Evolutionary conservation across 2,329 filamentous ascomycete species (phyloP), one percentile per base, ranked within the genome.

Genomic region (Ustulina deusta): DNA sequence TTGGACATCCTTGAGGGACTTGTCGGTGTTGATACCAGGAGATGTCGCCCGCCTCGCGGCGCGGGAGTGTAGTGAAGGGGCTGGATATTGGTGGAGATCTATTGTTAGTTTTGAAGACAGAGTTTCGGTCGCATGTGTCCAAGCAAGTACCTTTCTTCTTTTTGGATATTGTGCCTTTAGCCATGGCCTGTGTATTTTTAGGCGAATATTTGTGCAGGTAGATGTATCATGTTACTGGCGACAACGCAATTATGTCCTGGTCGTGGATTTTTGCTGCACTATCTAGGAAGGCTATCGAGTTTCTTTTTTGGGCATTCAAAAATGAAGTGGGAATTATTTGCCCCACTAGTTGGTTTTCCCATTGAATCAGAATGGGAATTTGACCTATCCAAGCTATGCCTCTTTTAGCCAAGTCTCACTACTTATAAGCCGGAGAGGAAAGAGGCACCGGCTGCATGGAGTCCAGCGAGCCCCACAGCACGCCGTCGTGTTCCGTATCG

Each of bases 1-100:
- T 68, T 84, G 81, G 66, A 86, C 79, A 42, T 87, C 81, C 76
- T 91, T 91, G 25, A 92, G 83, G 6, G 90, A 91, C 80, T 92
- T 92, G 83, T 93, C 90, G 49, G 87, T 87, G 80, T 92, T 82
- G 79, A 93, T 89, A 74, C 89, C 84, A 29, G 91, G 90, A 3
- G 90, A 91, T 17, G 88, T 88, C 54, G 89, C 91, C 71, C 92
- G 89, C 76, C 91, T 88, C 46, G 91, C 91, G 66, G 91, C 91
- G 71, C 92, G 90, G 61, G 92, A 94, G 82, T 90, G 91, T 65
- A 89, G 79, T 4, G 91, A 92, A 44, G 84, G 83, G 62, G 82
- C 89, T 92, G 76, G 20, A 69, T 22, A 55, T 66, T 40, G 60
- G 44, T 61, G 27, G 38, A 48, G 27, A n/a, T 32, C 20, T 5